These are phyloP conservation scores for Ganoderma leucocontextum DNA, from an alignment of 1,284 basidiomycete genomes.

Conservation along the genomic window DNA sequence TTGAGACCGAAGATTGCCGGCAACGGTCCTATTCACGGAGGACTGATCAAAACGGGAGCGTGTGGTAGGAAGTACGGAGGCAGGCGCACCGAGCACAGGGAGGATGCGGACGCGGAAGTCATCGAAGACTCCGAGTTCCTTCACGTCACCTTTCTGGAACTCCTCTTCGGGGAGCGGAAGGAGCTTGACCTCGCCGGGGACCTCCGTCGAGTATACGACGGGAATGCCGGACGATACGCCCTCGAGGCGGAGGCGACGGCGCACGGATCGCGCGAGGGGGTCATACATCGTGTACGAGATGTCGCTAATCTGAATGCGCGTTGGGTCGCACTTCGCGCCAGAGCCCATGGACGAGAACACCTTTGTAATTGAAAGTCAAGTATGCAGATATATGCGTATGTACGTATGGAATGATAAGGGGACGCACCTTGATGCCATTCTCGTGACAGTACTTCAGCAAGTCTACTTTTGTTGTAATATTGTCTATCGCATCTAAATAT, in stretches of 20 bases:
- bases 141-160: constrained; percentile 89
- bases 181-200: constrained; percentile 87
- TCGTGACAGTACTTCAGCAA: constrained; percentile 86
- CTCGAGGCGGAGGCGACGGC: constrained; percentile 77
- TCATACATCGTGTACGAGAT: constrained; percentile 95
- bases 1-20: constrained; percentile 91
- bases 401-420: constrained; percentile 6
- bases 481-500: constrained; percentile 89
- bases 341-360: constrained; percentile 98
- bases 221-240: constrained; percentile 83
- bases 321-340: constrained; percentile 96
- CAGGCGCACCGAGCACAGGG: constrained; percentile 76
- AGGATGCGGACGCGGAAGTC: constrained; percentile 94
- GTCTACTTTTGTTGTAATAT: constrained; percentile 95
- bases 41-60: constrained; percentile 16
- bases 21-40: constrained; percentile 64
- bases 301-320: constrained; percentile 94
- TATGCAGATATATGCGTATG: background rate
- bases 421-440: constrained; percentile 73
- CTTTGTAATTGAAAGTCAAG: constrained; percentile 46
- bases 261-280: constrained; percentile 91
- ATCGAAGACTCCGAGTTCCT: constrained; percentile 92
- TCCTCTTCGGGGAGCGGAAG: constrained; percentile 94
- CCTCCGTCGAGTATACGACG: constrained; percentile 97
- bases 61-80: background rate